These are phyloP conservation scores for Neofusicoccum umdonicola DNA, from an alignment of 2,329 filamentous ascomycete species.

Conservation along the genomic window DNA sequence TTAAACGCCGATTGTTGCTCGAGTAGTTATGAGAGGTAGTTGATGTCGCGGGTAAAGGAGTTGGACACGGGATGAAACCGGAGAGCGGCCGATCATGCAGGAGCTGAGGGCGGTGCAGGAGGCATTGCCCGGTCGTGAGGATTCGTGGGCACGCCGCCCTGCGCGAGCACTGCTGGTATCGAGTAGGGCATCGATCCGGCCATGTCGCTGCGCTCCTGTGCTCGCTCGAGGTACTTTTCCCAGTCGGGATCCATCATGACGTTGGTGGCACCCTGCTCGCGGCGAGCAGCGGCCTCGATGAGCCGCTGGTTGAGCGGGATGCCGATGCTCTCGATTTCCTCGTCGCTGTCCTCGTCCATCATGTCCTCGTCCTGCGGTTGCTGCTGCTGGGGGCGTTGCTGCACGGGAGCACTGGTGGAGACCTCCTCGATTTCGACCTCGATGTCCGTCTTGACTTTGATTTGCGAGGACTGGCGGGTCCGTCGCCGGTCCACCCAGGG, in stretches of 20 bases:
- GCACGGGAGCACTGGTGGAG: slow-evolving; percentile 5
- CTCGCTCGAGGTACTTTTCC: slow-evolving; percentile 71
- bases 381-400: slow-evolving; percentile 23
- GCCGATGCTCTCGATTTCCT: slow-evolving; percentile 59
- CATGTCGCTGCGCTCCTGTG: slow-evolving; percentile 13
- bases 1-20: slow-evolving; percentile 13
- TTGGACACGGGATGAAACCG: neutral
- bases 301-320: slow-evolving; percentile 61
- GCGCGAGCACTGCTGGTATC: slow-evolving; percentile 9
- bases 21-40: neutral
- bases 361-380: slow-evolving; percentile 27
- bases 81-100: neutral
- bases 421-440: slow-evolving; percentile 37
- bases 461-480: slow-evolving; percentile 24
- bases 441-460: slow-evolving; percentile 44
- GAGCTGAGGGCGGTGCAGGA: slow-evolving; percentile 9
- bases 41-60: slow-evolving; percentile 2
- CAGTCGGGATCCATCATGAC: slow-evolving; percentile 67
- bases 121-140: slow-evolving; percentile 13
- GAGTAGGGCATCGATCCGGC: neutral
- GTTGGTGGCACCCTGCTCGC: slow-evolving; percentile 58
- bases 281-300: slow-evolving; percentile 60
- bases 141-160: slow-evolving; percentile 10
- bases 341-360: slow-evolving; percentile 40
- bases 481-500: slow-evolving; percentile 54